Evolutionary conservation across 164 flowering plant genomes (phyloP).

Genomic region (Berberis vulgaris): DNA sequence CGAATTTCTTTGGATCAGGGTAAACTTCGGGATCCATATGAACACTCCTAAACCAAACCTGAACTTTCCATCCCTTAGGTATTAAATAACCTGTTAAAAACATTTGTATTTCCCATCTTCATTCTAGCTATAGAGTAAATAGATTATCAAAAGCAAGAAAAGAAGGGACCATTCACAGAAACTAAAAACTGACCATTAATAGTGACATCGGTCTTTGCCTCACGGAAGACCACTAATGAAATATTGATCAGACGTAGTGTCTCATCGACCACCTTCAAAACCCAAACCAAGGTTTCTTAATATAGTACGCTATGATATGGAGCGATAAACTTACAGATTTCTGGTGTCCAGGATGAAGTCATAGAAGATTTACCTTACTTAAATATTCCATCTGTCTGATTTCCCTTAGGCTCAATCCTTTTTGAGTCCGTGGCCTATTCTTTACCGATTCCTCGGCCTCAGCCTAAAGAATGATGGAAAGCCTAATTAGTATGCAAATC

Average conservation of each 20-base stretch:
- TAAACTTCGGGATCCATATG: slow-evolving; percentile 26
- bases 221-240: slow-evolving; percentile 55
- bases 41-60: slow-evolving; percentile 72
- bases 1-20: slow-evolving; percentile 51
- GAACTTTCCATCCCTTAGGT: slow-evolving; percentile 82
- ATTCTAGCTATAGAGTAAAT: background rate
- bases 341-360: too few relatives aligned
- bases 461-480: slow-evolving; percentile 25
- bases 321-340: too few relatives aligned
- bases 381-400: slow-evolving; percentile 69
- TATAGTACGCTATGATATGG: too few relatives aligned
- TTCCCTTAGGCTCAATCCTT: slow-evolving; percentile 59
- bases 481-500: background rate
- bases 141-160: background rate
- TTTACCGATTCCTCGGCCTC: slow-evolving; percentile 64
- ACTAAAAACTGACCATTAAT: slow-evolving; percentile 31
- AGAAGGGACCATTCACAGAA: background rate
- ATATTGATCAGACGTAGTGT: slow-evolving; percentile 64
- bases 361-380: slow-evolving; percentile 32
- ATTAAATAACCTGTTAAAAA: slow-evolving; percentile 40
- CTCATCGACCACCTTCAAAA: slow-evolving; percentile 64
- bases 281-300: too few relatives aligned
- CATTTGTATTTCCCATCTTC: background rate
- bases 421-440: slow-evolving; percentile 50
- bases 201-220: slow-evolving; percentile 48